Conservation (phyloP, 148 eudicot genomes). For the Amaranthus hypochondriacus region DNA sequence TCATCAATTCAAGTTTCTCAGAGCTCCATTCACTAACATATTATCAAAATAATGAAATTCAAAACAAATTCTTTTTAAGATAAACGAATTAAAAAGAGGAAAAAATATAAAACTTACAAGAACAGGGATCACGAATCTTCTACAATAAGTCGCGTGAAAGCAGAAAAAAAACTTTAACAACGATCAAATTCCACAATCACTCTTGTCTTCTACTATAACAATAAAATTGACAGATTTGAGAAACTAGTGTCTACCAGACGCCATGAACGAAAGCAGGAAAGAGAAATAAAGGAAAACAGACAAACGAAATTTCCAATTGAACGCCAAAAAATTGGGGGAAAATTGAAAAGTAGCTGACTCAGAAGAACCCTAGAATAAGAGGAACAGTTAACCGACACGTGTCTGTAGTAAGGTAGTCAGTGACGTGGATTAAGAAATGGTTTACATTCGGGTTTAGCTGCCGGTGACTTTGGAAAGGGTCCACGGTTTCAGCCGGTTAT, state of each 20-base stretch:
- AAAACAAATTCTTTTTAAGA: neutral
- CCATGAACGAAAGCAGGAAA: slow-evolving; percentile 27
- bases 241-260: slow-evolving; percentile 26
- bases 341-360: slow-evolving; percentile 27
- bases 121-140: neutral
- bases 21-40: neutral
- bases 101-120: slow-evolving; percentile 5
- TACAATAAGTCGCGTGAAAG: neutral
- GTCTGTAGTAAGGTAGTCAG: slow-evolving; percentile 1
- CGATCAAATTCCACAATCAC: neutral
- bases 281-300: neutral
- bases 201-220: neutral
- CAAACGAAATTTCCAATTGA: slow-evolving; percentile 1
- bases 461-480: slow-evolving; percentile 12
- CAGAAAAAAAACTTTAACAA: neutral
- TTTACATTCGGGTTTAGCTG: neutral
- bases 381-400: slow-evolving; percentile 30
- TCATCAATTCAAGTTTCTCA: neutral
- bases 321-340: slow-evolving; percentile 28
- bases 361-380: slow-evolving; percentile 12
- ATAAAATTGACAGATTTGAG: slow-evolving; percentile 14
- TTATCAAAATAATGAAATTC: neutral
- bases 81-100: slow-evolving; percentile 1
- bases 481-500: slow-evolving; percentile 12
- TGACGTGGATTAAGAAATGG: slow-evolving; percentile 14